Evolutionary conservation across 345 rosid species (phyloP), one percentile per base, ranked within the genome.

Genomic region (Draba incana): DNA sequence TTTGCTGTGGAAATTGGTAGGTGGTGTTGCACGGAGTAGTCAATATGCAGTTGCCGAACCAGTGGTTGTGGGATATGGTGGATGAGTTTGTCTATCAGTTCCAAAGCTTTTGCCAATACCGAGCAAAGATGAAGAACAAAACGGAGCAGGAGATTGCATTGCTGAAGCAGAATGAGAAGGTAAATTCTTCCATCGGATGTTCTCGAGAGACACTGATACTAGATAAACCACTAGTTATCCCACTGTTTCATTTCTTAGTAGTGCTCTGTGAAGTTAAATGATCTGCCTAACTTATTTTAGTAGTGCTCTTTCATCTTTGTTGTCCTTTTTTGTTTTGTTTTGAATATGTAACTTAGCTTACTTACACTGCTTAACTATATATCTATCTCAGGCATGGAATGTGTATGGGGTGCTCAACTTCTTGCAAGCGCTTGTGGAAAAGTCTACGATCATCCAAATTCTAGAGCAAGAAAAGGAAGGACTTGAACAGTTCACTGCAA

Each of bases 51-150:
- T 53, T 94, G 68, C 99, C 99, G 1, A 94, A 91, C 59, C 99
- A 94, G 82, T 94, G 99, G 98, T 60, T 94, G 80, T 94, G 99
- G 99, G 98, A 94, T 70, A 89, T 94, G 99, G 98, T 94, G 73
- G 98, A 94, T 82, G 99, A 94, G 86, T 94, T 91, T 84, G 93
- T 94, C 4, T 94, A 94, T 73, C 99, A 94, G 76, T 94, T 94
- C 62, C 99, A 91, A 84, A 89, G 96, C 61, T 94, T 94, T 66
- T 94, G 99, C 47, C 99, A 94, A 64, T 94, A 83, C 71, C 83
- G 98, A 62, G 98, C 99, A 28, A 94, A 91, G 80, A 89, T 87
- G 86, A 94, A 89, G 92, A 89, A 72, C 89, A 87, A 87, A 81
- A 87, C 89, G 0, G 98, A 88, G 79, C 89, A 85, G 73, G 99